Evolutionary conservation across 768 basidiomycete genomes (phyloP).

Genomic region (Coprinopsis cinerea): DNA sequence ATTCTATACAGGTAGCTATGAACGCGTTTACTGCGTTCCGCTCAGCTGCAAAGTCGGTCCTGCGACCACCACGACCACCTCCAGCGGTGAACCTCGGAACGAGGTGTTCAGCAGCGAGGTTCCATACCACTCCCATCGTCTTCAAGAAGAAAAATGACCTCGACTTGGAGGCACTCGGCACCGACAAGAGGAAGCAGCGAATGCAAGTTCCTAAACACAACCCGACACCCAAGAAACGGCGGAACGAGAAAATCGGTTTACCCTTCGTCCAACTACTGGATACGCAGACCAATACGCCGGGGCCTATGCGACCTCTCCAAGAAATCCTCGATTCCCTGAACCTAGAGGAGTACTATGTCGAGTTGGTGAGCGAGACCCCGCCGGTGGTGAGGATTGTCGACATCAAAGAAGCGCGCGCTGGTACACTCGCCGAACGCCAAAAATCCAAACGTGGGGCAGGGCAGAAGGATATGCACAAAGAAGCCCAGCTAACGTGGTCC

Average conservation of each 20-base stretch:
- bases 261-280: constrained; percentile 42
- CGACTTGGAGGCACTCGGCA: neutral
- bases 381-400: constrained; percentile 60
- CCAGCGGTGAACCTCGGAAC: neutral
- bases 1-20: too few species aligned
- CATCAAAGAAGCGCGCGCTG: constrained; percentile 35
- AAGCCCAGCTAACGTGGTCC: constrained; percentile 70
- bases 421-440: constrained; percentile 30
- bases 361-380: constrained; percentile 47
- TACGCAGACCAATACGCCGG: constrained; percentile 20
- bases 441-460: constrained; percentile 28
- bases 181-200: neutral
- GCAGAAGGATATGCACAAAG: constrained; percentile 41
- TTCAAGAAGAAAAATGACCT: neutral
- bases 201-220: constrained; percentile 4
- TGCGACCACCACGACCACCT: neutral
- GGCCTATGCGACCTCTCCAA: constrained; percentile 21
- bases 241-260: constrained; percentile 34
- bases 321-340: constrained; percentile 42
- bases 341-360: constrained; percentile 37
- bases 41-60: neutral
- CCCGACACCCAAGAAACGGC: constrained; percentile 6
- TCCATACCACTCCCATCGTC: neutral
- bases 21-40: neutral
- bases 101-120: neutral